Conservation (phyloP, 2,329 filamentous ascomycete genomes). For the Ophiocordyceps camponoti-floridani region DNA sequence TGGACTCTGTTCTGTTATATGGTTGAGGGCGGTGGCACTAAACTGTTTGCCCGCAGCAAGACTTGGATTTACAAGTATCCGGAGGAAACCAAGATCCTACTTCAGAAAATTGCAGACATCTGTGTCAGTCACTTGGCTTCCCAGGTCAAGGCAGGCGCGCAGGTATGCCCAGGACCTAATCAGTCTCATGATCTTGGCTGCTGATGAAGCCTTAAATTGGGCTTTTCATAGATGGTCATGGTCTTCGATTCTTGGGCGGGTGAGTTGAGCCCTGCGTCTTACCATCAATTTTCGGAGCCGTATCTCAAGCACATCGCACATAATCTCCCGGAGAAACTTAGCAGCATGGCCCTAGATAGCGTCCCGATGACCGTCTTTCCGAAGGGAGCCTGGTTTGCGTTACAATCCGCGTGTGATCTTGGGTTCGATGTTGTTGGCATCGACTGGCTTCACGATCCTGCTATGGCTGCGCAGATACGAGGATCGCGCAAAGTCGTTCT, state of each 20-base stretch:
- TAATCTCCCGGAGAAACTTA: constrained; percentile 56
- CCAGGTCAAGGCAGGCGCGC: constrained; percentile 84
- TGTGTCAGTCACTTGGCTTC: constrained; percentile 89
- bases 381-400: constrained; percentile 90
- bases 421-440: constrained; percentile 89
- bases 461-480: constrained; percentile 65
- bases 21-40: constrained; percentile 93
- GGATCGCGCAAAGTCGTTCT: constrained; percentile 57
- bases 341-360: constrained; percentile 54
- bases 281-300: constrained; percentile 71
- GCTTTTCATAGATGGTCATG: constrained; percentile 59
- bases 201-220: no score
- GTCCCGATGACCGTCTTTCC: constrained; percentile 98
- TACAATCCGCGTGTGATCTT: constrained; percentile 71
- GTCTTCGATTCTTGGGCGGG: constrained; percentile 98
- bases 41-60: constrained; percentile 86
- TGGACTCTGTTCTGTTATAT: constrained; percentile 98
- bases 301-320: constrained; percentile 73
- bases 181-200: no score
- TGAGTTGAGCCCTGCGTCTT: constrained; percentile 70
- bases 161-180: constrained; percentile 29
- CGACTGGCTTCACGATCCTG: constrained; percentile 87
- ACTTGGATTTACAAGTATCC: constrained; percentile 91
- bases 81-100: constrained; percentile 57
- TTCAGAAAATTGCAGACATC: constrained; percentile 84